A percentile compares a stretch with the other conserved stretches of the same genome.
Conservation (phyloP, 2,329 filamentous ascomycete species). For the Seiridium cupressi region DNA sequence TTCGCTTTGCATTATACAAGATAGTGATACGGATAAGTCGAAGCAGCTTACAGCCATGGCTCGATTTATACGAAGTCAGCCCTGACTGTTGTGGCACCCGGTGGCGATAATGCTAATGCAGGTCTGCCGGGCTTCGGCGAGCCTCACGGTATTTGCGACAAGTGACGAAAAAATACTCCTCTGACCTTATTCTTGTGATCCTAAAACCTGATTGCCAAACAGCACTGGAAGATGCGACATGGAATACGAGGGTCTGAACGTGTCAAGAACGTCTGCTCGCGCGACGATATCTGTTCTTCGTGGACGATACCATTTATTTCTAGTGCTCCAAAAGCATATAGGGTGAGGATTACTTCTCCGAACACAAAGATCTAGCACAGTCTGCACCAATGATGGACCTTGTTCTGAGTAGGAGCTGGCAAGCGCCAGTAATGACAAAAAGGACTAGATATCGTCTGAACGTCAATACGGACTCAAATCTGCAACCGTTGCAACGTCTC, state of each 20-base stretch:
- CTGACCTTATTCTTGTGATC: neutral
- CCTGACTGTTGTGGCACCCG: conserved; percentile 2
- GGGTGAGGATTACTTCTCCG: conserved; percentile 9
- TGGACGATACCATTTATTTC: conserved; percentile 8
- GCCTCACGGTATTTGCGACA: conserved; percentile 7
- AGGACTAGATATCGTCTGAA: neutral
- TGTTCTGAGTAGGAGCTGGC: conserved; percentile 8
- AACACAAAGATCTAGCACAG: neutral
- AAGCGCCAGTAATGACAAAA: neutral
- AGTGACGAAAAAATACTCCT: neutral
- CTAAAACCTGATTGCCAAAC: neutral
- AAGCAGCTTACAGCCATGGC: neutral
- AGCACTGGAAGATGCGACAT: conserved; percentile 5
- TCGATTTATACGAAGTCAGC: neutral
- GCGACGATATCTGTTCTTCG: conserved; percentile 16
- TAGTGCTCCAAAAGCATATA: conserved; percentile 6
- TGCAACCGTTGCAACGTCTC: neutral
- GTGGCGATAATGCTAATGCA: neutral
- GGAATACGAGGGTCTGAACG: conserved; percentile 18
- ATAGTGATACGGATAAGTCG: neutral
- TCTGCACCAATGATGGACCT: conserved; percentile 9
- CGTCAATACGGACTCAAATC: neutral
- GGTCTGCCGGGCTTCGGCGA: neutral
- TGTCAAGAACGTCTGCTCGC: conserved; percentile 20
- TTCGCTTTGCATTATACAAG: conserved; percentile 7